Evolutionary conservation across 805 yeast species (phyloP).

Genomic region (Saccharomycopsis synnaedendra): DNA sequence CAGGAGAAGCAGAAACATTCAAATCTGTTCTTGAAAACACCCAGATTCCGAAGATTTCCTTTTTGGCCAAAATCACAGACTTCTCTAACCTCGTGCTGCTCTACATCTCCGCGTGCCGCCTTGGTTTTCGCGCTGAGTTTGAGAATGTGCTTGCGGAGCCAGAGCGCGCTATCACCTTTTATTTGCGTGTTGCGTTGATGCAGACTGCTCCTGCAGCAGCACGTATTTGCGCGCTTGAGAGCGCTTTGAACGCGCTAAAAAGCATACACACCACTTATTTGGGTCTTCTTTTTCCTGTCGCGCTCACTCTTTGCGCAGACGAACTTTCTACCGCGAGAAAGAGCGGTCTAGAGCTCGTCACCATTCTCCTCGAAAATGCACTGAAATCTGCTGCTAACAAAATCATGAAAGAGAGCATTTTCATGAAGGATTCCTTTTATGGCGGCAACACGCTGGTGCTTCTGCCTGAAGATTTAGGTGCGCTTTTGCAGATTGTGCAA

Average conservation of each 20-base stretch:
- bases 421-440: slow-evolving; percentile 46
- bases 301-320: slow-evolving; percentile 44
- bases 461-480: slow-evolving; percentile 52
- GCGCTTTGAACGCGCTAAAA: slow-evolving; percentile 21
- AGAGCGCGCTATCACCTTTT: slow-evolving; percentile 40
- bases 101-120: slow-evolving; percentile 33
- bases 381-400: slow-evolving; percentile 24
- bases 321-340: slow-evolving; percentile 41
- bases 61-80: slow-evolving; percentile 18
- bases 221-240: slow-evolving; percentile 37
- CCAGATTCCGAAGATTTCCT: not conserved
- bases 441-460: slow-evolving; percentile 45
- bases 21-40: slow-evolving; percentile 17
- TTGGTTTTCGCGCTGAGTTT: slow-evolving; percentile 8
- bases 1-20: slow-evolving; percentile 18
- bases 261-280: slow-evolving; percentile 16
- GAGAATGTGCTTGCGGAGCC: slow-evolving; percentile 25
- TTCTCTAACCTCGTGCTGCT: slow-evolving; percentile 32
- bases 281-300: slow-evolving; percentile 47
- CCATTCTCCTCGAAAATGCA: slow-evolving; percentile 26
- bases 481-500: slow-evolving; percentile 30
- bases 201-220: slow-evolving; percentile 47
- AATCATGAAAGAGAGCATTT: slow-evolving; percentile 14
- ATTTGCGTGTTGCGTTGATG: slow-evolving; percentile 44
- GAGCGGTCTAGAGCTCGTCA: slow-evolving; percentile 40